These are phyloP conservation scores for Apiotrichum laibachii DNA, from an alignment of 1,284 basidiomycete genomes.

Conservation along the genomic window DNA sequence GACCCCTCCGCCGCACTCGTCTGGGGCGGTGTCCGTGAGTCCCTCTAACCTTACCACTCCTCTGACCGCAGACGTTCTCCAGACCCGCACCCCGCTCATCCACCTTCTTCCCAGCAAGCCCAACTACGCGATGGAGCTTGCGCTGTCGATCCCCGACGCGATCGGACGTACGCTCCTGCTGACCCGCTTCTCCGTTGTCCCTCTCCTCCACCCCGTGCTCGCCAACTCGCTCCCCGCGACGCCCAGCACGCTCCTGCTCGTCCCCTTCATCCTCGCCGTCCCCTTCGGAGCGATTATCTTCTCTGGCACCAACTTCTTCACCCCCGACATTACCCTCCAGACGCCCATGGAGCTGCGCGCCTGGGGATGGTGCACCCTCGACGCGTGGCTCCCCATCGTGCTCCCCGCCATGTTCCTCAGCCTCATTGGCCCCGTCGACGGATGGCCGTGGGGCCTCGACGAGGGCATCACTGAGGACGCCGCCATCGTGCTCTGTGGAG, in stretches of 20 bases:
- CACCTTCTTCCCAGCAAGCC: constrained; percentile 37
- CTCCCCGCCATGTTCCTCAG: constrained; percentile 39
- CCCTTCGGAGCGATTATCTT: constrained; percentile 46
- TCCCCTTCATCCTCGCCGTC: constrained; percentile 47
- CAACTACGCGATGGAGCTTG: constrained; percentile 35
- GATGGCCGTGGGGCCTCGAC: constrained; percentile 35
- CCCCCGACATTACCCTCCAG: constrained; percentile 28
- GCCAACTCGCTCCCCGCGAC: constrained; percentile 31
- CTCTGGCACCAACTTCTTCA: constrained; percentile 42
- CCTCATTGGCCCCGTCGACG: constrained; percentile 41
- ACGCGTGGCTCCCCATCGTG: constrained; percentile 44
- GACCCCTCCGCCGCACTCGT: constrained; percentile 42
- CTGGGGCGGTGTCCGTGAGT: constrained; percentile 38
- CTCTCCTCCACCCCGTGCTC: constrained; percentile 26
- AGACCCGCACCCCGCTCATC: constrained; percentile 43
- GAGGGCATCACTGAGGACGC: constrained; percentile 26
- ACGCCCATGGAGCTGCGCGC: constrained; percentile 44
- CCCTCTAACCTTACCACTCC: no score
- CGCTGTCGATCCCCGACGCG: constrained; percentile 42
- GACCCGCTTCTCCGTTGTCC: constrained; percentile 44
- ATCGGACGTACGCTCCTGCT: constrained; percentile 49
- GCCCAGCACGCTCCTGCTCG: constrained; percentile 40
- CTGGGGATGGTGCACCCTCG: constrained; percentile 45
- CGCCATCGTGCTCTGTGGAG: constrained; percentile 35
- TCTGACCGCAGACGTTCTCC: constrained; percentile 34